phyloP scores from a whole-genome alignment of 2,329 filamentous ascomycete species.

The Aureobasidium lini region DNA sequence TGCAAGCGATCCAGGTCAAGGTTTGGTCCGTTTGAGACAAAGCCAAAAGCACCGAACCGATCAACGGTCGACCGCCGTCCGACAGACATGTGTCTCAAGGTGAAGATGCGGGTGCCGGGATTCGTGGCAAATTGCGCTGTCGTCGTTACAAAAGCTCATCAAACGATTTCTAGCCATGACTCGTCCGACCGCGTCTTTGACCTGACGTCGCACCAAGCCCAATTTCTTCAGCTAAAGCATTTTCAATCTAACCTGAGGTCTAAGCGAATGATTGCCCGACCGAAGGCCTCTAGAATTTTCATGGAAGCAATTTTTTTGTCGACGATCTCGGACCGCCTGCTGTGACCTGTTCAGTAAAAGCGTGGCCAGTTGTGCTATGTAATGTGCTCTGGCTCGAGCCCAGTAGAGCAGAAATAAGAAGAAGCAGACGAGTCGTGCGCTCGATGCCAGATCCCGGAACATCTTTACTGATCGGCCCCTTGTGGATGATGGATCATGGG shows the following conservation, averaged over 20 bases:
- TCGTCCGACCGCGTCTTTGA: not conserved
- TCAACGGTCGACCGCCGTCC: conserved; percentile 3
- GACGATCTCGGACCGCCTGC: not conserved
- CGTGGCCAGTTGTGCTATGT: not conserved
- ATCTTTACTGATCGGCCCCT: not conserved
- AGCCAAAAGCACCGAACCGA: conserved; percentile 12
- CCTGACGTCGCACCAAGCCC: conserved; percentile 6
- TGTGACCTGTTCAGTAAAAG: not conserved
- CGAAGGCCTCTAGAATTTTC: conserved; percentile 7
- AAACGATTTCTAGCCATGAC: conserved; percentile 7
- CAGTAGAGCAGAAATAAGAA: not conserved
- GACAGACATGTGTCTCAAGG: conserved; percentile 12
- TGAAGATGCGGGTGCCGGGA: conserved; percentile 1
- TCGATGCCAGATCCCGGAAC: not conserved
- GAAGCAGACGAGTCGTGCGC: not conserved
- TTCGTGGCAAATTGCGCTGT: conserved; percentile 14
- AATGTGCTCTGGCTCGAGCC: not conserved
- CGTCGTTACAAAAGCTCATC: conserved; percentile 8
- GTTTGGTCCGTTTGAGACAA: conserved; percentile 13
- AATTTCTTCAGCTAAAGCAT: conserved; percentile 11
- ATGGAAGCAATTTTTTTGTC: conserved; percentile 1
- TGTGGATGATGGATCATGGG: not conserved
- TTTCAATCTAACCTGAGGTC: conserved; percentile 7
- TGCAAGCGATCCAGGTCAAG: conserved; percentile 11
- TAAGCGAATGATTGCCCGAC: conserved; percentile 9